Evolutionary conservation across 2,329 filamentous ascomycete species (phyloP).

Genomic region (Pseudopithomyces chartarum): DNA sequence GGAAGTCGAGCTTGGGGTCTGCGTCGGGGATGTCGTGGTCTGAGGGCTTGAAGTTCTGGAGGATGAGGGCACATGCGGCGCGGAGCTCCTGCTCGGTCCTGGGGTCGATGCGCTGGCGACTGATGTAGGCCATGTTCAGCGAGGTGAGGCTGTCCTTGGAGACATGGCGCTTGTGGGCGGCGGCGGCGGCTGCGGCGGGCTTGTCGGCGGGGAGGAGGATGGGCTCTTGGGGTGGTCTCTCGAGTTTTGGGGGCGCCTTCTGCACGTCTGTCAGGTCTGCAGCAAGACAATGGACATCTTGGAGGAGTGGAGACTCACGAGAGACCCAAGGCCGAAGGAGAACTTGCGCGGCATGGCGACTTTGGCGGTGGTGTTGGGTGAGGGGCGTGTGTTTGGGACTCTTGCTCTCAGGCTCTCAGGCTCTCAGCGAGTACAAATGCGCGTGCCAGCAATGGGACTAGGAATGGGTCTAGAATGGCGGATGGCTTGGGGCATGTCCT

Average conservation of each 20-base stretch:
- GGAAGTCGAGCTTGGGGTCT: slow-evolving; percentile 44
- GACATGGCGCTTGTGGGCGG: slow-evolving; percentile 26
- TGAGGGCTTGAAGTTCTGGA: slow-evolving; percentile 48
- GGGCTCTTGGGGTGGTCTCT: slow-evolving; percentile 36
- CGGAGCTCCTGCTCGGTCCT: slow-evolving; percentile 52
- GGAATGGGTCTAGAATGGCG: too few relatives aligned
- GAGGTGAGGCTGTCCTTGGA: slow-evolving; percentile 41
- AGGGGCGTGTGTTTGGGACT: too few relatives aligned
- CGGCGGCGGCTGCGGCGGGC: too few relatives aligned
- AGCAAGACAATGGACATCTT: background rate
- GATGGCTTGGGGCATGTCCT: too few relatives aligned
- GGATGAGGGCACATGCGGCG: slow-evolving; percentile 51
- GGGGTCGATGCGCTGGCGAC: slow-evolving; percentile 49
- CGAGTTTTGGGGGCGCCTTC: slow-evolving; percentile 41
- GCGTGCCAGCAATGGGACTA: too few relatives aligned
- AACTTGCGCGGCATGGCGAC: slow-evolving; percentile 50
- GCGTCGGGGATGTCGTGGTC: slow-evolving; percentile 43
- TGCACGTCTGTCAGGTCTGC: slow-evolving; percentile 24
- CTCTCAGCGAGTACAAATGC: too few relatives aligned
- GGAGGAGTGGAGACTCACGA: slow-evolving; percentile 37
- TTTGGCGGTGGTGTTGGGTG: too few relatives aligned
- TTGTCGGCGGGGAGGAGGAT: slow-evolving; percentile 22
- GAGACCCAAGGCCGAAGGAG: slow-evolving; percentile 49
- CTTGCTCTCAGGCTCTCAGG: too few relatives aligned
- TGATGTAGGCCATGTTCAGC: slow-evolving; percentile 49